phyloP scores from a whole-genome alignment of 257 asterid species.

The Solanum commersonii region DNA sequence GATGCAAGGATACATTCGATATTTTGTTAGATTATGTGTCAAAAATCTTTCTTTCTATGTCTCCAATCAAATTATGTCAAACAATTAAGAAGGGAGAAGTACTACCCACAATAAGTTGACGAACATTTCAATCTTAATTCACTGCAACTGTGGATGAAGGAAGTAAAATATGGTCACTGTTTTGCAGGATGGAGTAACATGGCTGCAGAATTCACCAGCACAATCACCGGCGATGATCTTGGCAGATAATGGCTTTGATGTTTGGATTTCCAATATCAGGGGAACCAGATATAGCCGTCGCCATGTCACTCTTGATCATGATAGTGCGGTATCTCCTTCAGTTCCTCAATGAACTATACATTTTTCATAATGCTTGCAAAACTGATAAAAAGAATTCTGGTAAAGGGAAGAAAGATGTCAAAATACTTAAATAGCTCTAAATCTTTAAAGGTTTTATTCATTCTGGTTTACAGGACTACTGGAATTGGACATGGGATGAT shows the following conservation, averaged over 20 bases:
- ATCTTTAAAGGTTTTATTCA: background rate
- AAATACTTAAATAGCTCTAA: background rate
- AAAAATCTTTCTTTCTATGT: background rate
- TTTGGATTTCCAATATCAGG: slow-evolving; percentile 24
- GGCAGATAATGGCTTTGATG: slow-evolving; percentile 28
- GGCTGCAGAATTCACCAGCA: slow-evolving; percentile 19
- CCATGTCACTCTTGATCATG: slow-evolving; percentile 13
- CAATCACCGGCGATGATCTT: slow-evolving; percentile 16
- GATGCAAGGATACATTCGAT: background rate
- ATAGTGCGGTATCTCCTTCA: background rate
- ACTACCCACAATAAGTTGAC: background rate
- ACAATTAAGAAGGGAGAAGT: background rate
- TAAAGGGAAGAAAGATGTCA: background rate
- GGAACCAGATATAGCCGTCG: slow-evolving; percentile 18
- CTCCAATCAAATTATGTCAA: background rate
- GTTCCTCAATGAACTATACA: background rate
- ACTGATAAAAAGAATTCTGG: background rate
- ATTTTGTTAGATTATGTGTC: background rate
- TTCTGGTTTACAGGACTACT: slow-evolving; percentile 17
- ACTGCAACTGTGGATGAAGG: background rate
- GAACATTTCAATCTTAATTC: background rate
- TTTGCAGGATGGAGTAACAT: slow-evolving; percentile 20
- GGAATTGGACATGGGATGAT: slow-evolving; percentile 52
- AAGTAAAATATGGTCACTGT: background rate
- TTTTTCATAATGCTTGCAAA: background rate